Evolutionary conservation across 176 grass and related monocot species (phyloP).

Genomic region (Oryza brachyantha): DNA sequence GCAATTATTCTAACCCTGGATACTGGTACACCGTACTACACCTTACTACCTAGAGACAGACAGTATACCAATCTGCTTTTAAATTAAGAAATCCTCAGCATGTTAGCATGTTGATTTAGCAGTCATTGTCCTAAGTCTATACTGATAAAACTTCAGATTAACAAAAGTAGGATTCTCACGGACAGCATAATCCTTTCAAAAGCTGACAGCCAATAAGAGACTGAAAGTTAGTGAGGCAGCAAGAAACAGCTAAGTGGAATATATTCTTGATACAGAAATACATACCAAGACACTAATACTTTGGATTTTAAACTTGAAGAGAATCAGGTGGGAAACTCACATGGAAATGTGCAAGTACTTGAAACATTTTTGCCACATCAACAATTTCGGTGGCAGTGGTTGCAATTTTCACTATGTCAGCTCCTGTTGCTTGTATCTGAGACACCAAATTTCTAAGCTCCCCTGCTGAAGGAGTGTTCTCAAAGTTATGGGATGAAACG

Average conservation of each 20-base stretch:
- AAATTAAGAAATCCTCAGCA: background rate
- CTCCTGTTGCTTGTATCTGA: conserved; percentile 72
- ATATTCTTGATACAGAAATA: background rate
- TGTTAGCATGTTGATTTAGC: background rate
- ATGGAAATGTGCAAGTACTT: conserved; percentile 67
- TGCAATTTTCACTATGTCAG: conserved; percentile 92
- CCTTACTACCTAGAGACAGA: background rate
- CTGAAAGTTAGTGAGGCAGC: background rate
- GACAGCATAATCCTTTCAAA: background rate
- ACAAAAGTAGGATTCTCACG: conserved; percentile 3
- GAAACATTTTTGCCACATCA: conserved; percentile 87
- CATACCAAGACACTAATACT: background rate
- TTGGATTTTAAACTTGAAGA: conserved; percentile 3
- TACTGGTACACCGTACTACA: background rate
- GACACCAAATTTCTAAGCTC: conserved; percentile 66
- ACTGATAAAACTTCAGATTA: background rate
- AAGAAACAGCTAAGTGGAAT: background rate
- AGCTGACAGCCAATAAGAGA: background rate
- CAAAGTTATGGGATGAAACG: conserved; percentile 90
- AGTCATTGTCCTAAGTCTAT: background rate
- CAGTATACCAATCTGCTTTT: background rate
- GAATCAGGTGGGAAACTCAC: conserved; percentile 38
- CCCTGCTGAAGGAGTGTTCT: conserved; percentile 72
- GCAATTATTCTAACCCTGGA: background rate
- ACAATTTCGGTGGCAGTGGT: conserved; percentile 85